Conservation (phyloP, 805 yeast genomes). For the Candida xiaguanensis region DNA sequence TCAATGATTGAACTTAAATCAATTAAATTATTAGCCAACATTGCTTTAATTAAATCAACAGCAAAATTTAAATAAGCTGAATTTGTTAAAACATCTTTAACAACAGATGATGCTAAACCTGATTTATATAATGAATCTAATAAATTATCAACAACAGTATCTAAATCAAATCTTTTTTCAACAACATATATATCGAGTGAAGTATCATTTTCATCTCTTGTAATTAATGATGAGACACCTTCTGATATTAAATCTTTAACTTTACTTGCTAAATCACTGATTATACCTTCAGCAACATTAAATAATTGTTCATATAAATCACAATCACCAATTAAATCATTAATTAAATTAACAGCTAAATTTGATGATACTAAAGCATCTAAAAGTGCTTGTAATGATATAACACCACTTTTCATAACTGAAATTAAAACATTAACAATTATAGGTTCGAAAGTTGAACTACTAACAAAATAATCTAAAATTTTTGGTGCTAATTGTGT, state of each 20-base stretch:
- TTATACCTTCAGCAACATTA: slow-evolving; percentile 25
- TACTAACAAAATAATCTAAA: slow-evolving; percentile 29
- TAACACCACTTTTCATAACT: slow-evolving; percentile 29
- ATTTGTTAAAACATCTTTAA: slow-evolving; percentile 37
- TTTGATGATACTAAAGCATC: slow-evolving; percentile 34
- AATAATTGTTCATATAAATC: slow-evolving; percentile 32
- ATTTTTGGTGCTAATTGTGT: slow-evolving; percentile 34
- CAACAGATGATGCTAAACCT: slow-evolving; percentile 40
- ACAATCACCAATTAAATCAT: slow-evolving; percentile 38
- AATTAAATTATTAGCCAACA: slow-evolving; percentile 27
- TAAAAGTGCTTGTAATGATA: slow-evolving; percentile 30
- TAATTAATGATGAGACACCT: slow-evolving; percentile 12
- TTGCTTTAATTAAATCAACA: slow-evolving; percentile 28
- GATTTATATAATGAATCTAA: slow-evolving; percentile 39
- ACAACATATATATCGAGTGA: slow-evolving; percentile 11
- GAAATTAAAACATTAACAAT: slow-evolving; percentile 21
- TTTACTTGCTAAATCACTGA: slow-evolving; percentile 21
- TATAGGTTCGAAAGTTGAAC: slow-evolving; percentile 20
- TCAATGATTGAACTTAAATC: slow-evolving; percentile 21
- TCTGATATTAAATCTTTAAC: slow-evolving; percentile 21
- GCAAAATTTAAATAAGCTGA: slow-evolving; percentile 33
- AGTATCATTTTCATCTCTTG: slow-evolving; percentile 8
- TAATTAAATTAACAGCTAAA: slow-evolving; percentile 29
- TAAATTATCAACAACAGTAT: slow-evolving; percentile 30
- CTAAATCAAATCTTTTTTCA: slow-evolving; percentile 19